Percentiles rank a stretch among this genome's conserved stretches.
phyloP scores from a whole-genome alignment of 148 eudicot genomes.

The Rhododendron kiyosumense region DNA sequence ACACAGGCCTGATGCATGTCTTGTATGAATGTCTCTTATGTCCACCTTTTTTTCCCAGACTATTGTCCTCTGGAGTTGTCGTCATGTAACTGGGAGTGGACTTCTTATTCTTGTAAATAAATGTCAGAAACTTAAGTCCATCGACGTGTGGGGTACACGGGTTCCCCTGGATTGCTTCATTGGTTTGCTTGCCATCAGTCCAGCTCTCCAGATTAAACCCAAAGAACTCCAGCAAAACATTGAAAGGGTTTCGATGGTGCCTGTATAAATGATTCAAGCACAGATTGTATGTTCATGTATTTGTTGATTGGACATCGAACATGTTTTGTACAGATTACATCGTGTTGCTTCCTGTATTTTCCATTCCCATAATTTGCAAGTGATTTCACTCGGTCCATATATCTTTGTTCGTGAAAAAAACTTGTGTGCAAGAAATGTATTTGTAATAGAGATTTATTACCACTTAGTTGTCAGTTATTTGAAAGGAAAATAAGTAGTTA shows the following conservation, averaged over 20 bases:
- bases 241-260: conserved; percentile 26
- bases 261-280: conserved; percentile 10
- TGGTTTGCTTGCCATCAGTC: conserved; percentile 59
- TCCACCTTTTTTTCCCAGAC: conserved; percentile 34
- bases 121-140: conserved; percentile 61
- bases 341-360: neutral
- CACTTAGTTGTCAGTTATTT: neutral
- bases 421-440: neutral
- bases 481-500: neutral
- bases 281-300: conserved; percentile 9
- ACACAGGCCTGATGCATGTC: too few relatives aligned
- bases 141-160: conserved; percentile 77
- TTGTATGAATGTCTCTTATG: neutral
- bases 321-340: neutral
- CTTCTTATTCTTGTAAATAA: conserved; percentile 63
- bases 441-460: neutral
- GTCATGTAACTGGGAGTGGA: conserved; percentile 79
- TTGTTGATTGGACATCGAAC: neutral
- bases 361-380: neutral
- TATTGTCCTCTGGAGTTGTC: conserved; percentile 80
- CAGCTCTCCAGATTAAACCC: conserved; percentile 18
- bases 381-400: neutral
- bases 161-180: conserved; percentile 65
- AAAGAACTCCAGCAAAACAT: conserved; percentile 2
- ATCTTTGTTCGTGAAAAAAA: neutral